Evolutionary conservation across 2,329 filamentous ascomycete genomes (phyloP), one percentile per base, ranked within the genome.

Genomic region (Alternaria metachromatica): DNA sequence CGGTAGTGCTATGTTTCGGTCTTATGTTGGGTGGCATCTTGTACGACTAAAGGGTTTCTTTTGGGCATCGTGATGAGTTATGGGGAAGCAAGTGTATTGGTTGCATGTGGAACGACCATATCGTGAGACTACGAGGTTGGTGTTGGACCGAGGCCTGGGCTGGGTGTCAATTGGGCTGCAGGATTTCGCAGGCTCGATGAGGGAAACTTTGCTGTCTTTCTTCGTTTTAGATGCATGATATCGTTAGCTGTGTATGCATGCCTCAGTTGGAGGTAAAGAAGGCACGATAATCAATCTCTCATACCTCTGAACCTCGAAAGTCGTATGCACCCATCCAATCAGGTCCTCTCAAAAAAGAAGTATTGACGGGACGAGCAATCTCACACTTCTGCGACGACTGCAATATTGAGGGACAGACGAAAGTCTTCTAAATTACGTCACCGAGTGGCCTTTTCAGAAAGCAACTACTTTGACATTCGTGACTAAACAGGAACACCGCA

Each of bases 41-140:
- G 68, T 72, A 69, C 68, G 63, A 73, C 66, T 50, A 58, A 41
- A 60, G 51, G 63, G 46, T 61, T 60, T 58, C 63, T 60, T 55
- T 55, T 51, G n/a, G 56, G 28, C 13, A 37, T 45, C 15, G 13
- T 46, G 26, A 63, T 45, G 45, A 21, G 30, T 18, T 33, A 25
- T 12, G 21, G 23, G 44, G n/a, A 44, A n/a, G n/a, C 37, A 41
- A 21, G 4, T 13, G 21, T 49, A 25, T 54, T 45, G 25, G 18
- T 18, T 48, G 15, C 25, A 44, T 59, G 9, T 55, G 55, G 45
- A 48, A 43, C 26, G n/a, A 8, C 26, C 37, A 60, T 41, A 25
- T 63, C 44, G 41, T 54, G 13, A 46, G 60, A 59, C n/a, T 54
- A 43, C 30, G 37, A 15, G 55, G 55, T 21, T 51, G 30, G 25